phyloP scores from a whole-genome alignment of 345 rosid genomes.

The Brassica napus region DNA sequence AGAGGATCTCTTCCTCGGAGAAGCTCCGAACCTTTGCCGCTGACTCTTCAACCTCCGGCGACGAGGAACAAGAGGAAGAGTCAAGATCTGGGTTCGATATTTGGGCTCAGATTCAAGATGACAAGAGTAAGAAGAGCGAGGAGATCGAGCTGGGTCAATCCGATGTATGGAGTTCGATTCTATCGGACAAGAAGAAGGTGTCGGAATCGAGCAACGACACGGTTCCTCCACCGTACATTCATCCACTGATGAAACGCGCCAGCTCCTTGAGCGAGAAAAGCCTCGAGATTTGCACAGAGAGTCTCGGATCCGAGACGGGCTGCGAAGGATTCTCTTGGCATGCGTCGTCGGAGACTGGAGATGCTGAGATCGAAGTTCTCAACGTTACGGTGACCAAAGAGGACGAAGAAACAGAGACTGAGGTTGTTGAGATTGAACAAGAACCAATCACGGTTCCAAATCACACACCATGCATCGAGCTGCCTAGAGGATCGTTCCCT shows the following conservation, averaged over 20 bases:
- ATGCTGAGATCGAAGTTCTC: conserved; percentile 37
- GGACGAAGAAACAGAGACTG: conserved; percentile 9
- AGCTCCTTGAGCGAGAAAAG: conserved; percentile 72
- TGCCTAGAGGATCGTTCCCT: conserved; percentile 56
- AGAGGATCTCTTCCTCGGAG: conserved; percentile 58
- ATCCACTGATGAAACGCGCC: conserved; percentile 62
- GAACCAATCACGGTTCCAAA: conserved; percentile 30
- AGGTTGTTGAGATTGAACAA: conserved; percentile 21
- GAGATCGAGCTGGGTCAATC: conserved; percentile 40
- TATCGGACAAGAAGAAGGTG: conserved; percentile 49
- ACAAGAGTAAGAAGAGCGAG: conserved; percentile 29
- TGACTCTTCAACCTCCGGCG: conserved; percentile 35
- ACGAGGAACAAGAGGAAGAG: conserved; percentile 25
- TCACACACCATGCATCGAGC: conserved; percentile 22
- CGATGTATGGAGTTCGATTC: conserved; percentile 69
- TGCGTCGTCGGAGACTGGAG: conserved; percentile 58
- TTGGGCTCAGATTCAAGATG: conserved; percentile 57
- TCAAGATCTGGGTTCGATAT: conserved; percentile 42
- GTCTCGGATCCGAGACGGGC: conserved; percentile 98
- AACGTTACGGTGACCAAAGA: conserved; percentile 8
- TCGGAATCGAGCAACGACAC: conserved; percentile 38
- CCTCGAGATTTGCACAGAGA: conserved; percentile 90
- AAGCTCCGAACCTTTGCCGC: conserved; percentile 45
- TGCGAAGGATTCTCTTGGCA: conserved; percentile 75
- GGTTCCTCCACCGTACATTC: conserved; percentile 64